Conservation (phyloP, 1,284 basidiomycete genomes). For the Microbotryum violaceum region DNA sequence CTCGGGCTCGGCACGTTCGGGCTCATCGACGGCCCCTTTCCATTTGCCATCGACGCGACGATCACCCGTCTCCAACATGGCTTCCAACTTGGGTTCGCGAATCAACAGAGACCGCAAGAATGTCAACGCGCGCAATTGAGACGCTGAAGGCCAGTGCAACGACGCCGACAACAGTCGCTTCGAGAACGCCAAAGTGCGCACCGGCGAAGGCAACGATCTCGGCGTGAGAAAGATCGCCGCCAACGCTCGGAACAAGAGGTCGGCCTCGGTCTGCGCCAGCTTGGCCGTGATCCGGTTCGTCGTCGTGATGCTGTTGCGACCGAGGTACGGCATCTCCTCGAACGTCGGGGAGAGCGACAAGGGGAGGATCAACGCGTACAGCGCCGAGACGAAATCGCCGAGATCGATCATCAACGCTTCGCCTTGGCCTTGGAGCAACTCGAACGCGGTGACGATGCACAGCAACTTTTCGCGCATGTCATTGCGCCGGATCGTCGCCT, state of each 20-base stretch:
- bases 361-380: slow-evolving; percentile 46
- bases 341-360: slow-evolving; percentile 47
- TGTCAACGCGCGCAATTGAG: slow-evolving; percentile 58
- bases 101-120: slow-evolving; percentile 65
- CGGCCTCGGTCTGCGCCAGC: slow-evolving; percentile 38
- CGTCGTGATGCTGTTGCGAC: slow-evolving; percentile 22
- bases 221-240: slow-evolving; percentile 63
- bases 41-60: slow-evolving; percentile 41
- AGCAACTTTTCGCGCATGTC: slow-evolving; percentile 61
- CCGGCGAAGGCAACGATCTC: slow-evolving; percentile 49
- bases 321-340: slow-evolving; percentile 40
- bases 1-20: slow-evolving; percentile 30
- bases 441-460: slow-evolving; percentile 91
- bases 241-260: slow-evolving; percentile 80
- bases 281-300: slow-evolving; percentile 26
- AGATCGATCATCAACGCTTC: slow-evolving; percentile 95
- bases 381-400: slow-evolving; percentile 67
- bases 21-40: slow-evolving; percentile 26
- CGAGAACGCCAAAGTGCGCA: slow-evolving; percentile 81
- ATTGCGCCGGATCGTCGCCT: slow-evolving; percentile 23
- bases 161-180: slow-evolving; percentile 77
- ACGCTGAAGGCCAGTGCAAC: slow-evolving; percentile 66
- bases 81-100: slow-evolving; percentile 71
- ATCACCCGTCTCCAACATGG: slow-evolving; percentile 78
- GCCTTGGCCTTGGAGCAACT: slow-evolving; percentile 93